Percentiles rank a stretch among this genome's conserved stretches.
phyloP scores from a whole-genome alignment of 148 eudicot species.

The Silene latifolia region DNA sequence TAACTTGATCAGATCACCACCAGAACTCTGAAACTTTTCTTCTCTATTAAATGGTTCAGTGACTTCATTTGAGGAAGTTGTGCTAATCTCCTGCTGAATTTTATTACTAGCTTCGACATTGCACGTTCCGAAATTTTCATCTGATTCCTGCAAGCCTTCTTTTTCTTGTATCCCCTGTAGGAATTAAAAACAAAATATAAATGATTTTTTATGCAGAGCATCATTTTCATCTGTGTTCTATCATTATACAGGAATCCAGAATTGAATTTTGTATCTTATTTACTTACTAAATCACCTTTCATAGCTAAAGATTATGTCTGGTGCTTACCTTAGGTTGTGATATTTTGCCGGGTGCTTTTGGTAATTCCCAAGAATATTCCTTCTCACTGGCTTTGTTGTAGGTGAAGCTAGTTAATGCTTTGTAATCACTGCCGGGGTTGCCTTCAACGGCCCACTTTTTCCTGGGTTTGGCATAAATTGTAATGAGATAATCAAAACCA shows the following conservation, averaged over 20 bases:
- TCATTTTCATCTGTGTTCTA: conserved; percentile 19
- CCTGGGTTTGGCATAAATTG: conserved; percentile 29
- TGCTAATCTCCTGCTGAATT: conserved; percentile 13
- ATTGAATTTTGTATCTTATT: neutral
- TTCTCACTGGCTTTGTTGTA: conserved; percentile 14
- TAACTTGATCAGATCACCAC: conserved; percentile 24
- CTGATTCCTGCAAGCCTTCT: conserved; percentile 13
- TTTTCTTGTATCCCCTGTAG: conserved; percentile 19
- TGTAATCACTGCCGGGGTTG: conserved; percentile 21
- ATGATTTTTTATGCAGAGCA: conserved; percentile 11
- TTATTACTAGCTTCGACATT: conserved; percentile 8
- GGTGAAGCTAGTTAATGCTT: conserved; percentile 12
- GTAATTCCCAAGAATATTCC: conserved; percentile 9
- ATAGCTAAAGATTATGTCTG: neutral
- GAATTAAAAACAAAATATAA: neutral
- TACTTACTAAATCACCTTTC: neutral
- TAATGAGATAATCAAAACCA: conserved; percentile 19
- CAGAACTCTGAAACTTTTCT: conserved; percentile 14
- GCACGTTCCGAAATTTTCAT: neutral
- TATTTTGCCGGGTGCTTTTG: conserved; percentile 12
- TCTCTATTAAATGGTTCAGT: conserved; percentile 6
- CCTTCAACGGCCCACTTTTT: conserved; percentile 28
- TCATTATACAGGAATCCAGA: conserved; percentile 23
- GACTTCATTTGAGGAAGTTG: conserved; percentile 8
- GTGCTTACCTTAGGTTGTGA: conserved; percentile 24